A percentile compares a stretch with the other conserved stretches of the same genome.
Evolutionary conservation across 75 land plant species (phyloP).

Genomic region (Pseudotsuga menziesii): DNA sequence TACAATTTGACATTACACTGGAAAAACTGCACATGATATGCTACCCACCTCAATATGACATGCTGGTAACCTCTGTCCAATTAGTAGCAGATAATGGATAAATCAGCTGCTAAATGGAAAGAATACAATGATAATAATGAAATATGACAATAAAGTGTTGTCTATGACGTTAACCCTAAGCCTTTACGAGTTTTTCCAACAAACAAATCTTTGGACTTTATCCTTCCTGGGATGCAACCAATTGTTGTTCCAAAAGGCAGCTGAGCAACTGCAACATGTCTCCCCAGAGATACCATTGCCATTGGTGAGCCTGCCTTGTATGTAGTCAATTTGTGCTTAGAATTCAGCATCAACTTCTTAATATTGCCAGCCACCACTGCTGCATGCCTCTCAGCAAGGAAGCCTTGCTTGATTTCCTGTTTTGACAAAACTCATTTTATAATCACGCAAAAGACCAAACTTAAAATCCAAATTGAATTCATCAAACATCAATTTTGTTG

Average conservation of each 20-base stretch:
- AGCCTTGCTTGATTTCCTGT: conserved; percentile 48
- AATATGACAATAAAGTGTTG: not conserved
- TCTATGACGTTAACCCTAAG: conserved; percentile 17
- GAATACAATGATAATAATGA: no score
- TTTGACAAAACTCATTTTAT: not conserved
- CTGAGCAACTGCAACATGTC: conserved; percentile 33
- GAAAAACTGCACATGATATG: no score
- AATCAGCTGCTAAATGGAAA: no score
- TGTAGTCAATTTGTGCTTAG: conserved; percentile 8
- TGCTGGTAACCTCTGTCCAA: no score
- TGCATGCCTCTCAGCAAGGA: conserved; percentile 34
- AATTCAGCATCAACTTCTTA: conserved; percentile 1
- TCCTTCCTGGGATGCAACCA: conserved; percentile 27
- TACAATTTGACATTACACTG: no score
- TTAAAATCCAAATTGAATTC: not conserved
- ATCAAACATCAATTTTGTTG: not conserved
- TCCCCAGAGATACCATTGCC: conserved; percentile 35
- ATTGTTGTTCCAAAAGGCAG: conserved; percentile 31
- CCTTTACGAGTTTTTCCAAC: conserved; percentile 28
- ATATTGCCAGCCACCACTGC: conserved; percentile 20
- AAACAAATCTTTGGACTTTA: conserved; percentile 34
- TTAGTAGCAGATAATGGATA: no score
- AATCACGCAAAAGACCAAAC: not conserved
- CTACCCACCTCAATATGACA: no score
- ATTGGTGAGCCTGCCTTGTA: conserved; percentile 25